Evolutionary conservation across 768 basidiomycete genomes (phyloP).

Genomic region (Lyophyllum atratum): DNA sequence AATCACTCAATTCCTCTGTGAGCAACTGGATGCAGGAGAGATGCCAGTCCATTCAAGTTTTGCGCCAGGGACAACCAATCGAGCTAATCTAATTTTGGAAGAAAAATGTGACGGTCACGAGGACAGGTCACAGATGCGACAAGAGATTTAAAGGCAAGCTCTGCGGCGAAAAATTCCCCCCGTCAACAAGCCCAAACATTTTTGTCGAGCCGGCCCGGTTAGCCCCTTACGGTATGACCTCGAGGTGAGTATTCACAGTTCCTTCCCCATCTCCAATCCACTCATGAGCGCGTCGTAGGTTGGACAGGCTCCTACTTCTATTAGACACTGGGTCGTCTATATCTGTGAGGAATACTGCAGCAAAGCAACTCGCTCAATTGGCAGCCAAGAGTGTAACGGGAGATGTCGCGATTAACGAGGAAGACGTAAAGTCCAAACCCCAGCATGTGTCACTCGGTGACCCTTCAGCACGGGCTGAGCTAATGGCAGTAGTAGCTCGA

Average conservation of each 20-base stretch:
- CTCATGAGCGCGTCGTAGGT: constrained; percentile 46
- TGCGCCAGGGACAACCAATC: constrained; percentile 11
- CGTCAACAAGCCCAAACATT: constrained; percentile 50
- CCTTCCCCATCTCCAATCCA: background rate
- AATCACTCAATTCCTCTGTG: constrained; percentile 13
- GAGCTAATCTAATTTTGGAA: constrained; percentile 24
- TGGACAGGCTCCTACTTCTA: constrained; percentile 95
- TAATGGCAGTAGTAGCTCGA: constrained; percentile 88
- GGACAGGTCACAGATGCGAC: constrained; percentile 38
- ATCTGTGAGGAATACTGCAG: constrained; percentile 91
- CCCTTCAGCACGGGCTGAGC: constrained; percentile 84
- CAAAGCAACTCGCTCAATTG: constrained; percentile 92
- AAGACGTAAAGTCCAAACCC: constrained; percentile 68
- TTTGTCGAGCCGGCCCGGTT: constrained; percentile 50
- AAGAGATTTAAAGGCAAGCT: constrained; percentile 66
- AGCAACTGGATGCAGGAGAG: constrained; percentile 14
- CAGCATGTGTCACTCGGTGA: constrained; percentile 63
- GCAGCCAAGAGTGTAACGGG: constrained; percentile 83
- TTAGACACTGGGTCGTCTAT: constrained; percentile 93
- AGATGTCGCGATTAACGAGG: constrained; percentile 75
- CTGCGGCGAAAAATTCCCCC: constrained; percentile 56
- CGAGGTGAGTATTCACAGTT: constrained; percentile 49
- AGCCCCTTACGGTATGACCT: constrained; percentile 70
- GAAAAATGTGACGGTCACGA: constrained; percentile 39
- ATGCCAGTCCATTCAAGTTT: constrained; percentile 18